phyloP scores from a whole-genome alignment of 2,329 filamentous ascomycete genomes.

The Madurella fahalii region DNA sequence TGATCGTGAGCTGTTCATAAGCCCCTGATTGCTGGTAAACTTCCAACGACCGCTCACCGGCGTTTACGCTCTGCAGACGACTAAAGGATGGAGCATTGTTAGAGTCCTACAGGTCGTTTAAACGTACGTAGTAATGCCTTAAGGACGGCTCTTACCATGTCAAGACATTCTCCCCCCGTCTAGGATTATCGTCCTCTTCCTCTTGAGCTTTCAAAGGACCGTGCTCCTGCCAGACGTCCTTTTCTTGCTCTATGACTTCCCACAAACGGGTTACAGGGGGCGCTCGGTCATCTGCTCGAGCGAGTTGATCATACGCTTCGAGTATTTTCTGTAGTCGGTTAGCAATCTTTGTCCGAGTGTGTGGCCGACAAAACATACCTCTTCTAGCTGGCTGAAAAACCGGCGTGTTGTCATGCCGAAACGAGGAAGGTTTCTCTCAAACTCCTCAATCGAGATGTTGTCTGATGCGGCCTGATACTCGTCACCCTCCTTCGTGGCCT shows the following conservation, averaged over 20 bases:
- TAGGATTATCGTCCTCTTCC: slow-evolving; percentile 1
- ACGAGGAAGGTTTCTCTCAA: slow-evolving; percentile 4
- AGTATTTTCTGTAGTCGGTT: too few species aligned
- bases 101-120: too few species aligned
- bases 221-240: background rate
- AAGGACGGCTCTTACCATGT: background rate
- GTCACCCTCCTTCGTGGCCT: slow-evolving; percentile 1
- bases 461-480: background rate
- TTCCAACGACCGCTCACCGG: too few species aligned
- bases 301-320: background rate
- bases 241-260: background rate
- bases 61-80: too few species aligned
- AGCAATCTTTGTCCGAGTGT: too few species aligned
- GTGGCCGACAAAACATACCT: background rate
- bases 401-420: slow-evolving; percentile 10
- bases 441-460: background rate
- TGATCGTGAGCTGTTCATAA: too few species aligned
- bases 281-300: background rate
- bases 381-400: slow-evolving; percentile 10
- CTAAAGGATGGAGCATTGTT: too few species aligned
- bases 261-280: background rate
- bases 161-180: slow-evolving; percentile 6
- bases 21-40: too few species aligned
- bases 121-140: too few species aligned
- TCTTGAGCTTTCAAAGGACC: background rate